Conservation (phyloP, 2,329 filamentous ascomycete genomes). For the Exophiala sideris region DNA sequence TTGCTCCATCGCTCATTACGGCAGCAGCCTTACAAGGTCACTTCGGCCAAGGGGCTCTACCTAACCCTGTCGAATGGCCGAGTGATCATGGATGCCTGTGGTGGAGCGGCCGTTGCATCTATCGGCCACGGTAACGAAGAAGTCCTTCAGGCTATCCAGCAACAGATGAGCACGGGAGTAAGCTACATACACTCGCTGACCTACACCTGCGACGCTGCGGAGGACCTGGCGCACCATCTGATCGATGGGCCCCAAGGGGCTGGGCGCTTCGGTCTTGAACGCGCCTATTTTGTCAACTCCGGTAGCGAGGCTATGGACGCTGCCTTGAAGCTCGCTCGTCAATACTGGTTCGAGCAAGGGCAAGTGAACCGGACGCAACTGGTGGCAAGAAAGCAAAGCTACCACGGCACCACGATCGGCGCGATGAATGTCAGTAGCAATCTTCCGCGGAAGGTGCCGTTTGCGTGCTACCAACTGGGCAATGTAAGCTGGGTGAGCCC, state of each 20-base stretch:
- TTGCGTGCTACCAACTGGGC: constrained; percentile 28
- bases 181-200: constrained; percentile 58
- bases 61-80: constrained; percentile 55
- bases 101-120: constrained; percentile 67
- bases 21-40: constrained; percentile 45
- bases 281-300: constrained; percentile 56
- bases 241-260: constrained; percentile 45
- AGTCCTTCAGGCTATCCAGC: constrained; percentile 57
- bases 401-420: constrained; percentile 52
- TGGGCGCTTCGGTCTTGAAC: constrained; percentile 41
- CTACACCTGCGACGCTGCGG: constrained; percentile 54
- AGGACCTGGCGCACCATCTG: constrained; percentile 52
- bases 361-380: constrained; percentile 37
- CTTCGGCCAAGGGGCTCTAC: constrained; percentile 50
- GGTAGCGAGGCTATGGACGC: constrained; percentile 55
- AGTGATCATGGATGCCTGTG: constrained; percentile 66
- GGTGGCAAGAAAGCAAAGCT: constrained; percentile 46
- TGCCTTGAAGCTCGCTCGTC: constrained; percentile 48
- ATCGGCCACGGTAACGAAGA: constrained; percentile 64
- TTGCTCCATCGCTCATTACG: constrained; percentile 53
- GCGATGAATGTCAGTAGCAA: constrained; percentile 43
- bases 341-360: constrained; percentile 46
- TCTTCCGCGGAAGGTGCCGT: constrained; percentile 34
- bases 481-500: constrained; percentile 28
- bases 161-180: constrained; percentile 49